Conservation (phyloP, 2,329 filamentous ascomycete species). For the Alternaria tenuissima region DNA sequence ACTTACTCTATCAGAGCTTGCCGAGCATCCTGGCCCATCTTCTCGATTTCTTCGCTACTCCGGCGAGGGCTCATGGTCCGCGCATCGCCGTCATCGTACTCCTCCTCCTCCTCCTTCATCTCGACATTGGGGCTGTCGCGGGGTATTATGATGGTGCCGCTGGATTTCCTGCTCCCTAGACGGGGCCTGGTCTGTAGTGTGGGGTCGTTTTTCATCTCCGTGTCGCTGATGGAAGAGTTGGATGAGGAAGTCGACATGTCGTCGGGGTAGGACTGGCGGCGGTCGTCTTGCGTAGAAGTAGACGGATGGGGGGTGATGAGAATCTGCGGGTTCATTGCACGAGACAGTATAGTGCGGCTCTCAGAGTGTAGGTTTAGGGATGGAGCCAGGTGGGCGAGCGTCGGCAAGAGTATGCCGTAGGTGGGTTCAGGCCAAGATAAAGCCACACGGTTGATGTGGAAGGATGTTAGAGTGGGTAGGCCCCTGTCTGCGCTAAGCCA, state of each 20-base stretch:
- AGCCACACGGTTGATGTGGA: slow-evolving; percentile 30
- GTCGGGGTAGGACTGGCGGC: slow-evolving; percentile 42
- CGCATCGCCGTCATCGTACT: slow-evolving; percentile 87
- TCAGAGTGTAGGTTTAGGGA: slow-evolving; percentile 25
- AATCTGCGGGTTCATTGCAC: slow-evolving; percentile 26
- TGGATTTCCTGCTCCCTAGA: slow-evolving; percentile 77
- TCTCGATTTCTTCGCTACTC: slow-evolving; percentile 89
- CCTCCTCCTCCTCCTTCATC: slow-evolving; percentile 74
- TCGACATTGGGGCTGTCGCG: slow-evolving; percentile 78
- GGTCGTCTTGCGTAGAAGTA: slow-evolving; percentile 32
- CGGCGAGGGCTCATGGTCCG: slow-evolving; percentile 92
- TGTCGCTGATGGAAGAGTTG: slow-evolving; percentile 55
- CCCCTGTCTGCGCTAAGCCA: slow-evolving; percentile 11
- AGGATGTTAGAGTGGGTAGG: slow-evolving; percentile 32
- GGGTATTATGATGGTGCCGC: slow-evolving; percentile 82
- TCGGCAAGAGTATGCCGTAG: slow-evolving; percentile 34
- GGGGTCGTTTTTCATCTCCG: slow-evolving; percentile 53
- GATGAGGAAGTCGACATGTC: slow-evolving; percentile 53
- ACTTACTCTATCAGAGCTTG: slow-evolving; percentile 68
- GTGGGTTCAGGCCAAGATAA: slow-evolving; percentile 19
- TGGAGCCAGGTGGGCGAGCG: slow-evolving; percentile 19
- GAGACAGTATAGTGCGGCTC: slow-evolving; percentile 30
- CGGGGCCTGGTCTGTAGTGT: slow-evolving; percentile 67
- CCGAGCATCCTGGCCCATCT: slow-evolving; percentile 82
- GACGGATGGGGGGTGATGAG: slow-evolving; percentile 39